Percentiles rank a stretch among this genome's conserved stretches.
These are phyloP conservation scores for Epicoccum sorghinum DNA, from an alignment of 2,329 filamentous ascomycete species.

Conservation along the genomic window DNA sequence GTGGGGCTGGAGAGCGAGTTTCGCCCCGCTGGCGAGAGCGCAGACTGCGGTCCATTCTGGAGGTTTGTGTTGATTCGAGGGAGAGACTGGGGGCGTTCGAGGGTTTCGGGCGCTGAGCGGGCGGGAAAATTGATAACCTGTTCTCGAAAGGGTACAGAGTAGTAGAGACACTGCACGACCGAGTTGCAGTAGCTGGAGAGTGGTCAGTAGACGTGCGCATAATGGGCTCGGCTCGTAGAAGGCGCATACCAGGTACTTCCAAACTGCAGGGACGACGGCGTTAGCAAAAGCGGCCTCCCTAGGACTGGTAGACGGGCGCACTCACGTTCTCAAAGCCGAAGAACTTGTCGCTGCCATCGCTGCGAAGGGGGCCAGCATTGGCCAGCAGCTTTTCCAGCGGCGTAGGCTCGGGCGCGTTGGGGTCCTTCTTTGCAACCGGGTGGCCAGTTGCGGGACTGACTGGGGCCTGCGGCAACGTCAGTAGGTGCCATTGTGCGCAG, in stretches of 20 bases:
- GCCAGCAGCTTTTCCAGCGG: constrained; percentile 78
- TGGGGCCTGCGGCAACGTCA: constrained; percentile 50
- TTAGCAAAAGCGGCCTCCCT: neutral
- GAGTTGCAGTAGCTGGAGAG: constrained; percentile 90
- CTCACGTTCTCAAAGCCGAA: constrained; percentile 97
- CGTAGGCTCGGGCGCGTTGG: constrained; percentile 61
- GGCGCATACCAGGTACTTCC: constrained; percentile 88
- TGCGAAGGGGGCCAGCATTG: constrained; percentile 78
- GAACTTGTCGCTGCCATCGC: constrained; percentile 95
- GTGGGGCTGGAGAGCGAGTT: constrained; percentile 43
- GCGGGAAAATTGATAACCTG: constrained; percentile 90
- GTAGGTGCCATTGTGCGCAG: constrained; percentile 28
- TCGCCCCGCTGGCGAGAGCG: constrained; percentile 63
- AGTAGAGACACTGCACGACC: constrained; percentile 95
- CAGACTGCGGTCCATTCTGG: constrained; percentile 43
- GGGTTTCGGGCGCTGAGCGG: constrained; percentile 70
- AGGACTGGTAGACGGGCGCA: constrained; percentile 26
- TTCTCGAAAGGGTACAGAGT: constrained; percentile 91
- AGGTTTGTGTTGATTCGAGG: constrained; percentile 49
- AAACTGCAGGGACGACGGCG: constrained; percentile 64
- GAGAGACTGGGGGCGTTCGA: constrained; percentile 61
- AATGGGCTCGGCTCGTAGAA: constrained; percentile 10
- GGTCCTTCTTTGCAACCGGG: constrained; percentile 64
- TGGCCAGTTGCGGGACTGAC: constrained; percentile 54
- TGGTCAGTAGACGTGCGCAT: constrained; percentile 13